Percentiles rank a stretch among this genome's conserved stretches.
phyloP scores from a whole-genome alignment of 1,284 basidiomycete genomes.

The Cystobasidiaceae sp. region DNA sequence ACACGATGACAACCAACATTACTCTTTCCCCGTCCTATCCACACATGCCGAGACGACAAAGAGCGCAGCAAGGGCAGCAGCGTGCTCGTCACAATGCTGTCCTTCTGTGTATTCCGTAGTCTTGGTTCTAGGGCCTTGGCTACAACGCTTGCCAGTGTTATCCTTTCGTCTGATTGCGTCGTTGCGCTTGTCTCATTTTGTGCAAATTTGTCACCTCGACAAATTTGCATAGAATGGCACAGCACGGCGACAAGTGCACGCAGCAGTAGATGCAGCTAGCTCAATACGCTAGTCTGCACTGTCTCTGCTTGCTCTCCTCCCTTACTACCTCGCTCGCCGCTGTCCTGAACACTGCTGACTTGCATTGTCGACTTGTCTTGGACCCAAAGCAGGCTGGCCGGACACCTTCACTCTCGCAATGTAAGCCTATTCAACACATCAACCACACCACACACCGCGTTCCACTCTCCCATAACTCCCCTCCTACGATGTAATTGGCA shows the following conservation, averaged over 20 bases:
- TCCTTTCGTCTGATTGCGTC: conserved; percentile 28
- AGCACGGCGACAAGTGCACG: no score
- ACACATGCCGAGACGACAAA: conserved; percentile 33
- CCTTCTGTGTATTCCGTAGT: conserved; percentile 16
- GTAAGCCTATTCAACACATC: neutral
- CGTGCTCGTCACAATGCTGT: neutral
- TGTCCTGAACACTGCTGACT: no score
- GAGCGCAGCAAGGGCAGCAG: conserved; percentile 4
- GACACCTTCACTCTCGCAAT: neutral
- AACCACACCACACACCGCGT: neutral
- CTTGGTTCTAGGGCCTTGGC: conserved; percentile 9
- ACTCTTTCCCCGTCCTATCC: conserved; percentile 33
- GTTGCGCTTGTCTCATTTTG: neutral
- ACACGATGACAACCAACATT: conserved; percentile 30
- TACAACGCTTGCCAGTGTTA: conserved; percentile 32
- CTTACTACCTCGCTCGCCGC: no score
- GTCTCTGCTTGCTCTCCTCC: no score
- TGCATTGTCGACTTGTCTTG: no score
- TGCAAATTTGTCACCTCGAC: conserved; percentile 4
- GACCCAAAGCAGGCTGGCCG: neutral
- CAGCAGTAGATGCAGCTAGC: no score
- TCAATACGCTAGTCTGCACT: no score
- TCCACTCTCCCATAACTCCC: neutral
- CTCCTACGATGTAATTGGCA: conserved; percentile 26
- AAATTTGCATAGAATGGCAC: no score